Evolutionary conservation across 192 early-diverging fungal genomes (phyloP), one percentile per base, ranked within the genome.

Genomic region (Helicostylum pulchrum): DNA sequence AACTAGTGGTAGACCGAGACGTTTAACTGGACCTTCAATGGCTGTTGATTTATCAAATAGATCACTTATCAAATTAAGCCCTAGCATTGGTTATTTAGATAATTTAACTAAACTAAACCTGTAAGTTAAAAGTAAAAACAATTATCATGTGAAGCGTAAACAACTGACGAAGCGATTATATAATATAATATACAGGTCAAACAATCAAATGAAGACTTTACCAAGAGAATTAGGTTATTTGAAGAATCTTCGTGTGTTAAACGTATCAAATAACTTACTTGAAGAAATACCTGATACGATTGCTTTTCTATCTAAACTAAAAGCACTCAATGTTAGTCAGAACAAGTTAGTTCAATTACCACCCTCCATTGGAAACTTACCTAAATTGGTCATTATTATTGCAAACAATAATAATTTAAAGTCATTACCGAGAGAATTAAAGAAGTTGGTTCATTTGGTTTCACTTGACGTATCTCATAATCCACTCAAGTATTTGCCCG

Each of bases 391-490:
- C 12, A 76, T 69, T 17, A 78, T 94, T 10, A 70, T 83, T 15
- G 65, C 90, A 7, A 75, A 85, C 49, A 60, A 75, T 48, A 94
- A 94, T 74, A 23, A 15, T 12, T 46, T 64, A 14, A 44, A 34
- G 7, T 15, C 31, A 12, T 14, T 64, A 21, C 62, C 62, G 4
- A 52, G 36, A 64, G 55, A 61, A 23, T 61, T 94, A 3, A 66
- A 74, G 1, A 55, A 71, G 1, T 71, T 94, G 11, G 84, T 89
- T 6, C 44, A 74, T 1, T 82, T 94, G 6, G 74, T 83, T 53
- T 83, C 75, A 5, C 67, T 94, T 14, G 86, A 91, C 70, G 56
- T 92, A 6, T 75, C 82, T 5, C 47, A 86, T 31, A 93, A 92
- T 65, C 86, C 83, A 3, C 53, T 94, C 12, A 73, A 53, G 11